phyloP scores from a whole-genome alignment of 495 filamentous ascomycete species.

The Neurospora sp. region DNA sequence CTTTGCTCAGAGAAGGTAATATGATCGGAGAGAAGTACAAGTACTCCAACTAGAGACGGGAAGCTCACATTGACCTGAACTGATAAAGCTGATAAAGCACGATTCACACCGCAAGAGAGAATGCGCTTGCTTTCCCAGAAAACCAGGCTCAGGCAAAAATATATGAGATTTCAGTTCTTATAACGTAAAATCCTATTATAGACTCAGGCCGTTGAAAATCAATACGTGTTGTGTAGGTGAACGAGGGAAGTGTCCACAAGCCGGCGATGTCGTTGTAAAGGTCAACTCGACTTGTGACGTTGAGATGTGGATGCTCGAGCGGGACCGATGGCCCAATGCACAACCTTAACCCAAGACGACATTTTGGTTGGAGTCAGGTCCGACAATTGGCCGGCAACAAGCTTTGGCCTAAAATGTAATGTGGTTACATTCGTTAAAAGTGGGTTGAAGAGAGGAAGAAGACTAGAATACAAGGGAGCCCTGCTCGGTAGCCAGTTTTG shows the following conservation, averaged over 20 bases:
- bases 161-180: neutral
- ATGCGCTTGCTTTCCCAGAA: neutral
- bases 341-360: neutral
- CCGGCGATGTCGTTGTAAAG: neutral
- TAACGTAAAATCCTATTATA: neutral
- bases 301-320: neutral
- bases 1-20: neutral
- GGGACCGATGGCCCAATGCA: neutral
- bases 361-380: too few species aligned
- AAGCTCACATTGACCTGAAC: neutral
- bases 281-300: neutral
- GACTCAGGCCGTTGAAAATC: neutral
- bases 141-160: neutral
- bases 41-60: too few species aligned
- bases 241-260: neutral
- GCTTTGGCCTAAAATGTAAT: neutral
- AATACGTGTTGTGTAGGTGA: neutral
- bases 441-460: too few species aligned
- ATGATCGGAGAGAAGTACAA: neutral
- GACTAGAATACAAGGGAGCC: too few species aligned
- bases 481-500: too few species aligned
- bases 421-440: too few species aligned
- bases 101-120: neutral
- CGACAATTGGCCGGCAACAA: neutral
- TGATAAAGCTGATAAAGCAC: neutral